Base-by-base conservation (phyloP, 805 yeast species). In the Zygoascus ofunaensis region DNA sequence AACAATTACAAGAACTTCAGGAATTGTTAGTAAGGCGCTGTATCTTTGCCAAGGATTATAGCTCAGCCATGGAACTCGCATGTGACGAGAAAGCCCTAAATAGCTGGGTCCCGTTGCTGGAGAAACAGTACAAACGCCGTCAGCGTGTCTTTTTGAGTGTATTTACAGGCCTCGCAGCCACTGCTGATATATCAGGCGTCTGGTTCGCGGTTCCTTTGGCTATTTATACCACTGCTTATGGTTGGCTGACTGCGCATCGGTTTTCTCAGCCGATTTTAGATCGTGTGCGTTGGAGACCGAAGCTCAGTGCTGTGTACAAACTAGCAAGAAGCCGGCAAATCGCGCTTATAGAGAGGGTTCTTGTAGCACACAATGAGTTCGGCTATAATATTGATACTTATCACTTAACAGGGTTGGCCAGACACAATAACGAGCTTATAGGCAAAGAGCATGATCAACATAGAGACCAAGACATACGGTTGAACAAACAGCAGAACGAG, bases 341-440 rank as follows among this genome's bases (percentile, higher is more conserved):
- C 15, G 28, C 12, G 14, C 41, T 54, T 46, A 51, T 56, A 22
- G 51, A 52, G 26, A 43, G 51, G 32, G 50, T 55, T 14, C 51
- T 56, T 3, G 47, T 47, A 14, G 54, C 47, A 39, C 53, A 46
- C 24, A 56, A 54, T 14, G 58, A 57, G 21, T 26, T 41, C 17
- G 44, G 41, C 24, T 14, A n/a, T 5, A 23, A 39, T 34, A 42
- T 43, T 18, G 45, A 41, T 40, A 37, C 48, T 33, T 32, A 48
- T 40, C 41, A 47, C 21, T 21, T 20, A n/a, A 33, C 33, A 26
- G n/a, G n/a, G n/a, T n/a, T n/a, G n/a, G n/a, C n/a, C n/a, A n/a
- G n/a, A n/a, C n/a, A n/a, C n/a, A n/a, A n/a, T n/a, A n/a, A n/a
- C n/a, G n/a, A n/a, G n/a, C n/a, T n/a, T n/a, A n/a, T n/a, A n/a